Base-by-base conservation (phyloP, 192 early-diverging fungal species). In the Coemansia sp. region DNA sequence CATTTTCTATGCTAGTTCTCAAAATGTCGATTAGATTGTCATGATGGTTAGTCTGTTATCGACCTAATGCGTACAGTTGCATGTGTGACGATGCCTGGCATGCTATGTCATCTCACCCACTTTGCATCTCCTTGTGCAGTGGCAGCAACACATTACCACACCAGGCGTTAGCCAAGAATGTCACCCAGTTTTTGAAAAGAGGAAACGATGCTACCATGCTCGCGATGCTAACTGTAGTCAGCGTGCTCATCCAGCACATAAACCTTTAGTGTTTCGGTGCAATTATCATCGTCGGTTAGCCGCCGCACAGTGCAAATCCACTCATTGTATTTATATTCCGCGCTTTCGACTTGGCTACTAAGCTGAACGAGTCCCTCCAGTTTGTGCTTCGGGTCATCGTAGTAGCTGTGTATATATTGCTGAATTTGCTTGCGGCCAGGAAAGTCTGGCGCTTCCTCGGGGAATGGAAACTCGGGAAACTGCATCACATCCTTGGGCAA, bases 181-280 rank as follows among this genome's bases (percentile, higher is more conserved):
- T 62, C 5, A 82, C 72, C 72, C 89, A 87, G 9, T 78, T 61
- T 72, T 88, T 85, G 53, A 76, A 83, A 0, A 89, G 57, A 2
- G 86, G 87, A 38, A 89, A 83, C n/a, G n/a, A n/a, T n/a, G n/a
- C n/a, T n/a, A n/a, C n/a, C n/a, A n/a, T n/a, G n/a, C n/a, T n/a
- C n/a, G n/a, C n/a, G n/a, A n/a, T n/a, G n/a, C n/a, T n/a, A n/a
- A n/a, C n/a, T n/a, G n/a, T n/a, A n/a, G n/a, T n/a, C n/a, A n/a
- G n/a, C n/a, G n/a, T n/a, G n/a, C n/a, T n/a, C n/a, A n/a, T n/a
- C n/a, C n/a, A n/a, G n/a, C n/a, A n/a, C n/a, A n/a, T n/a, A n/a
- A n/a, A n/a, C n/a, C n/a, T n/a, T n/a, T n/a, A n/a, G n/a, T n/a
- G n/a, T n/a, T n/a, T n/a, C n/a, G n/a, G n/a, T n/a, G n/a, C n/a